Evolutionary conservation across 352 stramenopile species (phyloP), one percentile per base, ranked within the genome.

Genomic region (Blastocystis sp.): DNA sequence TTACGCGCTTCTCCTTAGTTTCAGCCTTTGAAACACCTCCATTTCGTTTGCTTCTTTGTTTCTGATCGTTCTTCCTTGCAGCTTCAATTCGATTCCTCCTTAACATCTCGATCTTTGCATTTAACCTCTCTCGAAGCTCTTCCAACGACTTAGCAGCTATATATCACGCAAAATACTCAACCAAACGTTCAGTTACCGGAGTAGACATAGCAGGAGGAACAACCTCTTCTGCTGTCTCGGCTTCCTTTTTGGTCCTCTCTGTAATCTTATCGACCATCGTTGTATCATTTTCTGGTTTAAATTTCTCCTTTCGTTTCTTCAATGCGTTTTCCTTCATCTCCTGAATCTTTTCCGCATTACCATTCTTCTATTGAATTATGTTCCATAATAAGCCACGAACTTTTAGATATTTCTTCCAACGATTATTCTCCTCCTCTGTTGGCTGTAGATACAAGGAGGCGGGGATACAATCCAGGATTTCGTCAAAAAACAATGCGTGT

Each of bases 71-170:
- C 65, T 56, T 77, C 65, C 54, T 77, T 51, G 35, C 21, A 24
- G 65, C 35, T 32, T 77, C 71, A 16, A 83, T 66, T 29, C 71
- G 71, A 43, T 83, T 83, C 49, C 65, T 83, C 11, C 46, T 14
- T 37, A 83, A 46, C 71, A 83, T 43, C 71, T 83, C 71, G 54
- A 83, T 83, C 42, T 83, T 83, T 24, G 56, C 46, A 61, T 59
- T 57, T 37, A 83, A 46, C 11, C 71, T 52, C 16, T 66, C 52
- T 19, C 71, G 71, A 5, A 83, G 71, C 54, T 83, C 71, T 42
- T 83, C 71, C 24, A 83, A 56, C 12, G 49, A 61, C 37, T 83
- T 83, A 1, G 71, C 71, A 27, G n/a, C 71, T 83, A 67, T 14
- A 16, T 16, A 51, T 83, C 7, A 83, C 39, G 6, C 21, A 21